phyloP scores from a whole-genome alignment of 306 rosid genomes.

The Canavalia gladiata region DNA sequence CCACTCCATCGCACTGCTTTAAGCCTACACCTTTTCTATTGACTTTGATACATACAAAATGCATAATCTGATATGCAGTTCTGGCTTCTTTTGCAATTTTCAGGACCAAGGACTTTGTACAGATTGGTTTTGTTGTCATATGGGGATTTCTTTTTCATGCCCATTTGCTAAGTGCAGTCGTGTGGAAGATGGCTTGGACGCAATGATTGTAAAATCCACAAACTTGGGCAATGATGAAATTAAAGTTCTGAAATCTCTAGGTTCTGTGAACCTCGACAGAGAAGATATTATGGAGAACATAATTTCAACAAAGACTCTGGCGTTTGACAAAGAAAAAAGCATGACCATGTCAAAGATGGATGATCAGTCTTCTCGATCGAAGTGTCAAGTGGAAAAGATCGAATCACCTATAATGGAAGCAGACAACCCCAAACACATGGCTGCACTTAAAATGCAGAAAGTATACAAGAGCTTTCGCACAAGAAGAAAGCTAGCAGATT shows the following conservation, averaged over 20 bases:
- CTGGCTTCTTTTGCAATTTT: conserved; percentile 25
- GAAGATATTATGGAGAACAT: conserved; percentile 53
- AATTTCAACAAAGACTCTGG: conserved; percentile 44
- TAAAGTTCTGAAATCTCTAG: conserved; percentile 61
- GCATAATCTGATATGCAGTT: neutral
- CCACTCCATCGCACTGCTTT: neutral
- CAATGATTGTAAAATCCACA: conserved; percentile 63
- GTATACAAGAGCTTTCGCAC: conserved; percentile 91
- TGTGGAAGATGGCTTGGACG: conserved; percentile 64
- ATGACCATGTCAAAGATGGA: conserved; percentile 38
- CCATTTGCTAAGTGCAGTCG: conserved; percentile 60
- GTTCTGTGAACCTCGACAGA: conserved; percentile 68
- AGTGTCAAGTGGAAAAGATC: conserved; percentile 45
- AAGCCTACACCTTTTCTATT: neutral
- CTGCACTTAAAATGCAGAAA: conserved; percentile 86
- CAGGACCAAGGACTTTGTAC: conserved; percentile 53
- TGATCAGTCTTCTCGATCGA: conserved; percentile 49
- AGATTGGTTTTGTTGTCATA: conserved; percentile 37
- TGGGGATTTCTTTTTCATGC: conserved; percentile 74
- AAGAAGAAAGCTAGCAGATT: conserved; percentile 82
- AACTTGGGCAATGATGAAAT: conserved; percentile 56
- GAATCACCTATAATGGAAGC: conserved; percentile 54
- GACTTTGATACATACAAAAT: no score
- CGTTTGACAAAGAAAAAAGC: conserved; percentile 50
- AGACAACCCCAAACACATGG: conserved; percentile 63